Percentiles rank a stretch among this genome's conserved stretches.
Conservation (phyloP, 2,329 filamentous ascomycete species). For the Colletotrichum sp. region DNA sequence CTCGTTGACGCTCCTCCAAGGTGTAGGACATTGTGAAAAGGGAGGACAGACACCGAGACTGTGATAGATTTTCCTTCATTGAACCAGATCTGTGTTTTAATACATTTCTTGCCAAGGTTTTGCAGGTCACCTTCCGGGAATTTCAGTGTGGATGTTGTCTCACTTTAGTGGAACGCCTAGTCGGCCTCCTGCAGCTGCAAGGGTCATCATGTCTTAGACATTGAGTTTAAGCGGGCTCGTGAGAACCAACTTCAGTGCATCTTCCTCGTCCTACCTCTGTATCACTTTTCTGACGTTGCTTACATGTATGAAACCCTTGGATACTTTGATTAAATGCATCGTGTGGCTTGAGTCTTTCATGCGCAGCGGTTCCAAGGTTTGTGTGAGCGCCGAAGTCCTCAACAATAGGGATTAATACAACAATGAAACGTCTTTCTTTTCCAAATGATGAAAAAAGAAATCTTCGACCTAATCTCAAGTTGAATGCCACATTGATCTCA, state of each 20-base stretch:
- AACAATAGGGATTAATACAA: accelerated
- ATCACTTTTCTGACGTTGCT: accelerated
- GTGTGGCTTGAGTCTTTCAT: accelerated
- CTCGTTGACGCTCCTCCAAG: conserved; percentile 12
- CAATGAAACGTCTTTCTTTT: no score
- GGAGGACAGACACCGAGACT: background rate
- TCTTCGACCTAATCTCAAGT: no score
- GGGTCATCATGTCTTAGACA: background rate
- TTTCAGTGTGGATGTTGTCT: background rate
- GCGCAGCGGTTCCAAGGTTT: no score
- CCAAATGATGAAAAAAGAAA: no score
- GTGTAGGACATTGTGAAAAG: background rate
- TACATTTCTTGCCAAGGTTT: background rate
- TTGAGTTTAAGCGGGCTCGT: background rate
- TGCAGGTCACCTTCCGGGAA: background rate
- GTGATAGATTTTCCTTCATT: accelerated
- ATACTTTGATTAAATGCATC: accelerated
- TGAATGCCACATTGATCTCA: no score
- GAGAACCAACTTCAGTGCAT: background rate
- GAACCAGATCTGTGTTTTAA: background rate
- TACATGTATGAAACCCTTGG: background rate
- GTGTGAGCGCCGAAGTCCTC: no score
- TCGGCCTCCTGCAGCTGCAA: background rate
- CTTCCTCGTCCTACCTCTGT: background rate
- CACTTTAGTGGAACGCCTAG: background rate